These are phyloP conservation scores for Boechera divaricarpa DNA, from an alignment of 345 rosid species.

Conservation along the genomic window DNA sequence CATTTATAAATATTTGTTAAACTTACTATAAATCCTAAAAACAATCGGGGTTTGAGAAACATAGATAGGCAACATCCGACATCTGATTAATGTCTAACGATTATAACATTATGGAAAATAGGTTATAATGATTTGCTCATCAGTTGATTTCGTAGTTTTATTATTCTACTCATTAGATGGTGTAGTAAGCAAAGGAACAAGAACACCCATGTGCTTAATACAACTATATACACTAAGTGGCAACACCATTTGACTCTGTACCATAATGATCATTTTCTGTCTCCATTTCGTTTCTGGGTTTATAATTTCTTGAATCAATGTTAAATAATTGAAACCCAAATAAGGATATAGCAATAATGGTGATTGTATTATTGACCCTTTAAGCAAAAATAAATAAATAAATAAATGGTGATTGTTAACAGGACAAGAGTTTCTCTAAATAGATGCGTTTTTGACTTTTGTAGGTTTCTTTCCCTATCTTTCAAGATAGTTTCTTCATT, in stretches of 20 bases:
- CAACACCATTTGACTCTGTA: slow-evolving; percentile 21
- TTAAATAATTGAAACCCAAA: slow-evolving; percentile 20
- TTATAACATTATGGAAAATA: not conserved
- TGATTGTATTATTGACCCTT: no score
- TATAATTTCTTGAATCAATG: slow-evolving; percentile 12
- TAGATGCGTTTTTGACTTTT: slow-evolving; percentile 1
- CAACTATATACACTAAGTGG: slow-evolving; percentile 22
- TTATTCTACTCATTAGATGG: not conserved
- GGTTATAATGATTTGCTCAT: not conserved
- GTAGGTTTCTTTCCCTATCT: not conserved
- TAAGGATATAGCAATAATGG: not conserved
- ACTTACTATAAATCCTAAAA: not conserved
- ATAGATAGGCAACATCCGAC: not conserved
- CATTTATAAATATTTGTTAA: not conserved
- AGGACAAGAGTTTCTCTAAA: slow-evolving; percentile 9
- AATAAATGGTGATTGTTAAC: slow-evolving; percentile 5
- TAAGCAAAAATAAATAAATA: no score
- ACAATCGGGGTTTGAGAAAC: not conserved
- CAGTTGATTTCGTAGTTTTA: not conserved
- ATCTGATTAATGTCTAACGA: not conserved
- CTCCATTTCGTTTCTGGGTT: not conserved
- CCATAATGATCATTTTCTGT: slow-evolving; percentile 19
- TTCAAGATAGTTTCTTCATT: slow-evolving; percentile 15
- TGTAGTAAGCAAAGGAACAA: slow-evolving; percentile 28
- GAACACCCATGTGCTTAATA: slow-evolving; percentile 32